phyloP scores from a whole-genome alignment of 805 yeast species.

The Saturnispora halmiae region DNA sequence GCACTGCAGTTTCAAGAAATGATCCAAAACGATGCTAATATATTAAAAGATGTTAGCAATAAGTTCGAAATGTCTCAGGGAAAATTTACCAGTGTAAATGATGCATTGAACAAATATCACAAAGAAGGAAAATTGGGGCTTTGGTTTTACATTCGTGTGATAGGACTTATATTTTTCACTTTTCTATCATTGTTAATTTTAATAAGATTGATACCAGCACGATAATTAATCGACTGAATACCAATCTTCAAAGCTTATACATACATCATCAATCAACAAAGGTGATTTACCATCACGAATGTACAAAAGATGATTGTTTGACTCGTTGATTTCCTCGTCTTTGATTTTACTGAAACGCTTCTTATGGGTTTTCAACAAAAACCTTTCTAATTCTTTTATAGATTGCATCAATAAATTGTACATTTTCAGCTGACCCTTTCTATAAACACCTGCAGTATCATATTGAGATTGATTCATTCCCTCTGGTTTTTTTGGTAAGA shows the following conservation, averaged over 20 bases:
- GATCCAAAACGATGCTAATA: conserved; percentile 26
- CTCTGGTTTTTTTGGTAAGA: conserved; percentile 9
- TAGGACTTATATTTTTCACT: conserved; percentile 17
- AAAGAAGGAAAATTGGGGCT: conserved; percentile 26
- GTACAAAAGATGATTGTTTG: not conserved
- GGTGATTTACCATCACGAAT: conserved; percentile 5
- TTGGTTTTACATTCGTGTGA: conserved; percentile 27
- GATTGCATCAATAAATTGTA: conserved; percentile 30
- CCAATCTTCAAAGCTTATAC: conserved; percentile 2
- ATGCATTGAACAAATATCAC: conserved; percentile 24
- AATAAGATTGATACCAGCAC: conserved; percentile 28
- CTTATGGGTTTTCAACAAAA: conserved; percentile 28
- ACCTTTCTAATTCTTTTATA: conserved; percentile 37
- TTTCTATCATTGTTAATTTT: conserved; percentile 23
- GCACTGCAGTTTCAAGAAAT: conserved; percentile 28
- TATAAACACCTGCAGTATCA: conserved; percentile 29
- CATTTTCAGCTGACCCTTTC: conserved; percentile 34
- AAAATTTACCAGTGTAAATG: conserved; percentile 23
- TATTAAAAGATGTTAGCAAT: conserved; percentile 28
- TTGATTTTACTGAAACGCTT: conserved; percentile 20
- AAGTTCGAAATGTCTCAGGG: conserved; percentile 27
- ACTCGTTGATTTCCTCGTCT: conserved; percentile 9
- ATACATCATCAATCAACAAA: conserved; percentile 1
- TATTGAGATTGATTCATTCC: conserved; percentile 11
- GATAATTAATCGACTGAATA: conserved; percentile 22